These are phyloP conservation scores for Abelmoschus esculentus DNA, from an alignment of 345 rosid genomes.

Conservation along the genomic window DNA sequence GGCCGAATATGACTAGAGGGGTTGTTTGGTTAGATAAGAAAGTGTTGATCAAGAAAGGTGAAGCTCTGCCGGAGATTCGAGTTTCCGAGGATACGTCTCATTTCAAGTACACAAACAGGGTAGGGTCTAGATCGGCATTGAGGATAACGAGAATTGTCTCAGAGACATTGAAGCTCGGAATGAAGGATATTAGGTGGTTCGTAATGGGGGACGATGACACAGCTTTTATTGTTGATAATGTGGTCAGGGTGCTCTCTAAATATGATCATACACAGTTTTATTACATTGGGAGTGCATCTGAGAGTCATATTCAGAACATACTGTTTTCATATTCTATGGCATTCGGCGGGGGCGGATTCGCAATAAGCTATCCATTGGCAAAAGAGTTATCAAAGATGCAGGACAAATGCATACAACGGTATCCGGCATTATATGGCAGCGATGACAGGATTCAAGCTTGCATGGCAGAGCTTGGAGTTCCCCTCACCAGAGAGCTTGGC, in stretches of 20 bases:
- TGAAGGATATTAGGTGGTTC: constrained; percentile 68
- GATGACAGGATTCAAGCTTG: constrained; percentile 82
- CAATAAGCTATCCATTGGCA: constrained; percentile 70
- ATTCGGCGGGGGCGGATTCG: constrained; percentile 80
- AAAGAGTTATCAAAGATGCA: constrained; percentile 60
- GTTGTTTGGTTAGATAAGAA: constrained; percentile 62
- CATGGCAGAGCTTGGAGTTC: constrained; percentile 78
- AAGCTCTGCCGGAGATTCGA: constrained; percentile 49
- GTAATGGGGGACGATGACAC: constrained; percentile 95
- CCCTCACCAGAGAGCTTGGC: constrained; percentile 72
- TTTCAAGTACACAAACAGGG: constrained; percentile 57
- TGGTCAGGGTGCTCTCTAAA: constrained; percentile 47
- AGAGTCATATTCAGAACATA: constrained; percentile 75
- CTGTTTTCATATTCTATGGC: constrained; percentile 75
- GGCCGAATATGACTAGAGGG: constrained; percentile 59
- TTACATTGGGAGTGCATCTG: constrained; percentile 73
- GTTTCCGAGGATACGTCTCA: constrained; percentile 55
- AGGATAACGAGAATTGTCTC: constrained; percentile 71
- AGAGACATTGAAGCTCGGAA: constrained; percentile 53
- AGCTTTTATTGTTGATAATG: constrained; percentile 59
- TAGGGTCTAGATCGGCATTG: constrained; percentile 62
- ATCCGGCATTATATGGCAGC: constrained; percentile 75
- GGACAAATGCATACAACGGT: constrained; percentile 66
- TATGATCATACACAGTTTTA: constrained; percentile 65
- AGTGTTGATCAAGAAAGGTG: constrained; percentile 25